Base-by-base conservation (phyloP, 2,329 filamentous ascomycete genomes). In the Clonostachys rhizophaga region DNA sequence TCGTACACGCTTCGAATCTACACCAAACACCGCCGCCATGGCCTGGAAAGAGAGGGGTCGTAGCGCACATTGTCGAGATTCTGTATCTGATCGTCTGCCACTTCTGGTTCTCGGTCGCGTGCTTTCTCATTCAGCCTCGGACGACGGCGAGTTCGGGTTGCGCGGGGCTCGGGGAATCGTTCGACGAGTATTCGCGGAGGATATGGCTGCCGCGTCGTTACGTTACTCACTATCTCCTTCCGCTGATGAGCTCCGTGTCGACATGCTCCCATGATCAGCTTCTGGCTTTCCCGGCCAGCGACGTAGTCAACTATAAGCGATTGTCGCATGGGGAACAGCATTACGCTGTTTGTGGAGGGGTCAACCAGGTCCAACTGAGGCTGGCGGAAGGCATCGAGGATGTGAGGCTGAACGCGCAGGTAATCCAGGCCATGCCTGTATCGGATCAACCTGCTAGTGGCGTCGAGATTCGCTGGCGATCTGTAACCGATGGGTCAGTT, bases 221-320 rank as follows among this genome's bases (percentile, higher is more conserved):
- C 47, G 55, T 65, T 5, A 58, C 62, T 4, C 67, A 70, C 34
- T 82, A 82, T 53, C 56, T 83, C 8, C 60, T 82, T 0, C 79
- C 79, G 0, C 62, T 81, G 6, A 66, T 83, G 37, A 74, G 76
- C 44, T 71, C 71, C 49, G 74, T 81, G 7, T 71, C 72, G 5
- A 82, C 78, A 2, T 82, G 77, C 53, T 68, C 76, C 0, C 78
- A 81, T 46, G 60, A 66, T 3, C 66, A 70, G 33, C 58, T 81
- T 3, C 60, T 80, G 1, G 58, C 60, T 0, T 81, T 78, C 24
- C 78, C 78, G 0, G 79, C 78, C 2, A 69, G 65, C 41, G 78
- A 82, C 46, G 48, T 81, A 5, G 65, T 73, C 18, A 68, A 66
- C 12, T 81, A 81, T 56, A 76, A 77, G 54, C 67, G 63, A 40